Conservation (phyloP, 495 filamentous ascomycete genomes). For the Trichoderma virens region DNA sequence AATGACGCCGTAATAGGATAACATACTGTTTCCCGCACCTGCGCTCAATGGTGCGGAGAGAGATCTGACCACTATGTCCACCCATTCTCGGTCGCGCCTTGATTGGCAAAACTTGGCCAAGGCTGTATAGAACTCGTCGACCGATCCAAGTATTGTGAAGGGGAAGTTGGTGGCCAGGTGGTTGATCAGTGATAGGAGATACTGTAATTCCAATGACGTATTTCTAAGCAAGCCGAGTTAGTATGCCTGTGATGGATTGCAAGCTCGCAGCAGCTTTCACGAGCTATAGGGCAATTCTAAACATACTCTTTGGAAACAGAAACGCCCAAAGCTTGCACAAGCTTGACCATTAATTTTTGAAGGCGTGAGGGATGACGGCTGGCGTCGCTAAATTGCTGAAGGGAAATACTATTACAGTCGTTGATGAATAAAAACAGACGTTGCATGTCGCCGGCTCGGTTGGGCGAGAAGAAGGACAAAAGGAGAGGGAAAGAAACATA, state of each 20-base stretch:
- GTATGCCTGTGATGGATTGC: background rate
- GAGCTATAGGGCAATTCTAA: background rate
- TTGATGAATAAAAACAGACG: slow-evolving; percentile 28
- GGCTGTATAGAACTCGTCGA: background rate
- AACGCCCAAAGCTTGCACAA: slow-evolving; percentile 28
- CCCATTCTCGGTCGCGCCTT: background rate
- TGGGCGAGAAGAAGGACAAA: slow-evolving; percentile 24
- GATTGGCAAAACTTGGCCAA: background rate
- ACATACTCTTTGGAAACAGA: slow-evolving; percentile 19
- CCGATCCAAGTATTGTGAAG: background rate
- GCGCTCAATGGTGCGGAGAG: background rate
- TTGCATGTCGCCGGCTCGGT: slow-evolving; percentile 23
- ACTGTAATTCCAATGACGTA: slow-evolving; percentile 5
- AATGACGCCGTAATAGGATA: no score
- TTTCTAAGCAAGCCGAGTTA: slow-evolving; percentile 10
- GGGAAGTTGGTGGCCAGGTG: background rate
- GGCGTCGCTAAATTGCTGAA: slow-evolving; percentile 19
- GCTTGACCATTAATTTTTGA: slow-evolving; percentile 26
- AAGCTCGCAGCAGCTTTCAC: background rate
- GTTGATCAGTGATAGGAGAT: background rate
- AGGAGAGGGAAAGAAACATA: slow-evolving; percentile 28
- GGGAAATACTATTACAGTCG: slow-evolving; percentile 28
- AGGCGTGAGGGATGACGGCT: slow-evolving; percentile 18
- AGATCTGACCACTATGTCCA: background rate
- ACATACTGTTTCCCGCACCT: background rate